phyloP scores from a whole-genome alignment of 257 asterid species.

The Henckelia pumila region DNA sequence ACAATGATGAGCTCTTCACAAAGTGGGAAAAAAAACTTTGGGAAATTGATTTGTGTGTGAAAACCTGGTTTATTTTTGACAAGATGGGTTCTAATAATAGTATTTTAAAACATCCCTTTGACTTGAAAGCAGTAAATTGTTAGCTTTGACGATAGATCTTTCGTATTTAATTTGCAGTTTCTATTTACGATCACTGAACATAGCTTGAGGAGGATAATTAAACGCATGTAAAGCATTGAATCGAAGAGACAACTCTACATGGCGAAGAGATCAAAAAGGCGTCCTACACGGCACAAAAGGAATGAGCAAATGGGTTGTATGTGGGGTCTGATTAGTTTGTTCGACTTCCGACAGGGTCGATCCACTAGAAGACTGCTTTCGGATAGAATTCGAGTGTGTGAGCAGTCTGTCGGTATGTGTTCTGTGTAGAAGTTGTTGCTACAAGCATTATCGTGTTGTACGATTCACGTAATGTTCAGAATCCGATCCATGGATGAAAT shows the following conservation, averaged over 20 bases:
- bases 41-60: background rate
- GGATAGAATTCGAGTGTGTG: slow-evolving; percentile 55
- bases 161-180: background rate
- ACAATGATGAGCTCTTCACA: background rate
- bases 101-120: background rate
- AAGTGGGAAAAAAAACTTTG: background rate
- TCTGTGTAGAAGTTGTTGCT: slow-evolving; percentile 5
- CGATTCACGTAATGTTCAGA: background rate
- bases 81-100: background rate
- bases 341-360: slow-evolving; percentile 81
- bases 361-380: slow-evolving; percentile 63
- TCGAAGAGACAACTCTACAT: slow-evolving; percentile 29
- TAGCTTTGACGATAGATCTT: background rate
- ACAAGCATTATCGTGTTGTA: background rate
- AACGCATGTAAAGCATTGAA: slow-evolving; percentile 28
- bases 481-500: background rate
- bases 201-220: slow-evolving; percentile 28
- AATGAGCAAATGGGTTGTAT: slow-evolving; percentile 71
- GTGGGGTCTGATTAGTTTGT: slow-evolving; percentile 71
- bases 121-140: background rate
- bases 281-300: slow-evolving; percentile 50
- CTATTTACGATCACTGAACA: slow-evolving; percentile 12
- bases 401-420: slow-evolving; percentile 51
- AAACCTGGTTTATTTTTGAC: too few species aligned
- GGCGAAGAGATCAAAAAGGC: slow-evolving; percentile 78